A percentile compares a stretch with the other conserved stretches of the same genome.
Conservation (phyloP, 208 protist species). For the Tetramitus jugosus region DNA sequence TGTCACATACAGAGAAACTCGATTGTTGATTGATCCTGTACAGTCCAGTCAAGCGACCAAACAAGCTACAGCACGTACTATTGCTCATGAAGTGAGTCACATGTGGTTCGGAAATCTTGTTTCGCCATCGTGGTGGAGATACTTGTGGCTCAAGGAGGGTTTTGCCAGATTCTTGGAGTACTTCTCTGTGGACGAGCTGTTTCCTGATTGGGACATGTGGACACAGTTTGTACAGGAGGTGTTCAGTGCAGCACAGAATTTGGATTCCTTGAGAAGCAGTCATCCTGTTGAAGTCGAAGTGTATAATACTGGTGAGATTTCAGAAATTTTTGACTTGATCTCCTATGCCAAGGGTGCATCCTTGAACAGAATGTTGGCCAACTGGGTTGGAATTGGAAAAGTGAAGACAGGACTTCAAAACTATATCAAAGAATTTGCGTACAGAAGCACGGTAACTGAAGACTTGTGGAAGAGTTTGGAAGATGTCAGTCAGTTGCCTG, state of each 20-base stretch:
- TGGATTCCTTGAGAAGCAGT: conserved; percentile 76
- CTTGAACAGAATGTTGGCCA: conserved; percentile 81
- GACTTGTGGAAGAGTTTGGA: conserved; percentile 86
- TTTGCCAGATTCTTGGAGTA: conserved; percentile 93
- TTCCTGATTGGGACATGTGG: conserved; percentile 73
- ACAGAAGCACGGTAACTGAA: conserved; percentile 75
- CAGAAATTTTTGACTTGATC: conserved; percentile 94
- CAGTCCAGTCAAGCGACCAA: conserved; percentile 33
- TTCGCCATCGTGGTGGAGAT: conserved; percentile 95
- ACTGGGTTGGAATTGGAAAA: conserved; percentile 58
- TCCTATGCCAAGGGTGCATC: conserved; percentile 87
- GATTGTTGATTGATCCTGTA: conserved; percentile 52
- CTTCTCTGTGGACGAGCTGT: conserved; percentile 57
- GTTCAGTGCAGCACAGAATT: conserved; percentile 57
- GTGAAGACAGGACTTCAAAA: conserved; percentile 70
- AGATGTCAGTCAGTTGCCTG: conserved; percentile 61
- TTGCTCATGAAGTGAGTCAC: conserved; percentile 93
- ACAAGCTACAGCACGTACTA: conserved; percentile 46
- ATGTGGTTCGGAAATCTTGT: conserved; percentile 97
- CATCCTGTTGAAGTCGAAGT: conserved; percentile 93
- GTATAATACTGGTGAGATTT: conserved; percentile 71
- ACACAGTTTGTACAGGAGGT: conserved; percentile 59
- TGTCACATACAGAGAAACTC: conserved; percentile 82
- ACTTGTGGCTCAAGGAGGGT: conserved; percentile 95
- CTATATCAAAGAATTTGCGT: conserved; percentile 82